Base-by-base conservation (phyloP, 768 basidiomycete genomes). In the Brasilioporus rufonigricans region DNA sequence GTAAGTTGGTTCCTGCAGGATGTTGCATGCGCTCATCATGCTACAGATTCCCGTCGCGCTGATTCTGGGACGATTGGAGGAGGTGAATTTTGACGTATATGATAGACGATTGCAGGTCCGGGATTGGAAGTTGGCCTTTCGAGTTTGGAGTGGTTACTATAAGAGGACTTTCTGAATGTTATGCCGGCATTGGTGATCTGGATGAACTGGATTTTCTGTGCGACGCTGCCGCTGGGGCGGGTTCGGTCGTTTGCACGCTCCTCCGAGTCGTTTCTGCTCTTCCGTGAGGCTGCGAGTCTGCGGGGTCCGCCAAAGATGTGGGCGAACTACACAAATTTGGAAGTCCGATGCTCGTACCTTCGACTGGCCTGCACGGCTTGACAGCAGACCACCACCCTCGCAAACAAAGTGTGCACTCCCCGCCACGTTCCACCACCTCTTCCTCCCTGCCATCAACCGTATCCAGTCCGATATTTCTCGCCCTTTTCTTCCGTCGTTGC, bases 91-190 rank as follows among this genome's bases (percentile, higher is more conserved):
- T 70, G 78, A 93, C 63, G 86, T 77, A 9, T 93, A 89, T 67
- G 73, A 85, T 58, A 75, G 82, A 24, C 73, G 75, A 61, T 61
- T 92, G 64, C 86, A 84, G 72, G 53, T 73, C 63, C 78, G 82
- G 70, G 86, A 88, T 67, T 92, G 92, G 85, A 82, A 80, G 74
- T 72, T 93, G 62, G 82, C 92, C 48, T 89, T 84, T 84, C 77
- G 79, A 65, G 80, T 92, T 33, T 84, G 81, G 82, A 71, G 77
- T 47, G 70, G 76, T 60, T 77, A 79, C 71, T 76, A 78, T 69
- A 75, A 72, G 59, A 68, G 75, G 69, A 56, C 50, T 58, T 71
- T 71, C 49, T 71, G 59, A 72, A 61, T 19, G 43, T 36, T 41
- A 69, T 70, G 69, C 68, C 69, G 69, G 69, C 70, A 70, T 68